Base-by-base conservation (phyloP, 2,329 filamentous ascomycete genomes). In the Blumeria graminis region DNA sequence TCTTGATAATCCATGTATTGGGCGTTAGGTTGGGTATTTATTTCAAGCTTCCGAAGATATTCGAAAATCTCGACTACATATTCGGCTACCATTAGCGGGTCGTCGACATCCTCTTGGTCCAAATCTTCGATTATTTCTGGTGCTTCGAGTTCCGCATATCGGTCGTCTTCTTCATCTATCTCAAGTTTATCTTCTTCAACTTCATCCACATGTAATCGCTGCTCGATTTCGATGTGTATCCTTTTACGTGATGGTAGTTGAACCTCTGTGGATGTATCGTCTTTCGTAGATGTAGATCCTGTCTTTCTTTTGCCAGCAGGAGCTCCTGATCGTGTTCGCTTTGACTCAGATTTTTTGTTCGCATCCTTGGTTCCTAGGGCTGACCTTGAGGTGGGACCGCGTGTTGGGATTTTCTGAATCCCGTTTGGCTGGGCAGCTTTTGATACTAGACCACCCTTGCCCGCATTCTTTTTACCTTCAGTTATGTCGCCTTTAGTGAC, bases 21-120 rank as follows among this genome's bases (percentile, higher is more conserved):
- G 16, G 88, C 82, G 71, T 96, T 95, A 63, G 90, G 88, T 66
- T 89, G 80, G 69, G 74, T 87, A 68, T 75, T 71, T 61, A 81
- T 74, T 71, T 98, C 92, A 28, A 96, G 78, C 63, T 93, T 82
- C 65, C 81, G 82, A 61, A 96, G 77, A 70, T 98, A 96, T 62
- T 95, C 88, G 67, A 96, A 96, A 66, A 98, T 96, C 67, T 98
- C 92, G 58, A 83, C 83, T 54, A 94, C 89, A 65, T 98, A 98
- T 69, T 96, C 92, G 55, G 92, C 87, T 61, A 93, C 92, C 92
- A 98, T 96, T 64, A 95, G 76, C 32, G 93, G 93, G 66, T 98
- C 92, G 62, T 94, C 87, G 55, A 84, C 68, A 64, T 98, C 92
- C 68, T 96, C 92, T 54, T 74, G 75, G 66, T 96, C 92, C 34